phyloP scores from a whole-genome alignment of 2,329 filamentous ascomycete genomes.

The Coniochaeta sp. region DNA sequence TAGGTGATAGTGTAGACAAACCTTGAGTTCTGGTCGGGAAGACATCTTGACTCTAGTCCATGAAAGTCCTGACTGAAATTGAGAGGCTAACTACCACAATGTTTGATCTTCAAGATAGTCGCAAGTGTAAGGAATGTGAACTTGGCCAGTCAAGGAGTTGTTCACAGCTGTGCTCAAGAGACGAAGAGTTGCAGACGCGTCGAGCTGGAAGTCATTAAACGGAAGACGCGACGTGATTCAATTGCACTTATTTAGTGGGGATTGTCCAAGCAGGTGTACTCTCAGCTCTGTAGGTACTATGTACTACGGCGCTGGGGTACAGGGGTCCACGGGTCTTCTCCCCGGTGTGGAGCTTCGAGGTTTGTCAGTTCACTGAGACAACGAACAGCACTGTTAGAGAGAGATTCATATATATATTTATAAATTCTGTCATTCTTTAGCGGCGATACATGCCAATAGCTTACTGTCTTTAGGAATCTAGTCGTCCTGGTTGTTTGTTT shows the following conservation, averaged over 20 bases:
- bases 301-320: too few species aligned
- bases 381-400: background rate
- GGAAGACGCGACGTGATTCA: conserved; percentile 6
- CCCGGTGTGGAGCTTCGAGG: background rate
- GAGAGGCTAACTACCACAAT: too few species aligned
- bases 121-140: too few species aligned
- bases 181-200: conserved; percentile 8
- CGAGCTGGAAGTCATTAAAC: conserved; percentile 9
- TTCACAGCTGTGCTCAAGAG: too few species aligned
- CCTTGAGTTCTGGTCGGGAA: conserved; percentile 66
- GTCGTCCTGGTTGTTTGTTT: background rate
- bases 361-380: background rate
- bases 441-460: background rate
- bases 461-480: background rate
- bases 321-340: too few species aligned
- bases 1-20: conserved; percentile 18
- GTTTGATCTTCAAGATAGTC: too few species aligned
- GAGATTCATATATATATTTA: too few species aligned
- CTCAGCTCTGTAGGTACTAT: too few species aligned
- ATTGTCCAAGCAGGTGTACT: too few species aligned
- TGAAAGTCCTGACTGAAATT: background rate
- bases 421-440: background rate
- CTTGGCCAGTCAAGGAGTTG: too few species aligned
- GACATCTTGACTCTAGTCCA: conserved; percentile 16
- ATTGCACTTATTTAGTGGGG: background rate